These are phyloP conservation scores for Boletus edulis DNA, from an alignment of 768 basidiomycete genomes.

Conservation along the genomic window DNA sequence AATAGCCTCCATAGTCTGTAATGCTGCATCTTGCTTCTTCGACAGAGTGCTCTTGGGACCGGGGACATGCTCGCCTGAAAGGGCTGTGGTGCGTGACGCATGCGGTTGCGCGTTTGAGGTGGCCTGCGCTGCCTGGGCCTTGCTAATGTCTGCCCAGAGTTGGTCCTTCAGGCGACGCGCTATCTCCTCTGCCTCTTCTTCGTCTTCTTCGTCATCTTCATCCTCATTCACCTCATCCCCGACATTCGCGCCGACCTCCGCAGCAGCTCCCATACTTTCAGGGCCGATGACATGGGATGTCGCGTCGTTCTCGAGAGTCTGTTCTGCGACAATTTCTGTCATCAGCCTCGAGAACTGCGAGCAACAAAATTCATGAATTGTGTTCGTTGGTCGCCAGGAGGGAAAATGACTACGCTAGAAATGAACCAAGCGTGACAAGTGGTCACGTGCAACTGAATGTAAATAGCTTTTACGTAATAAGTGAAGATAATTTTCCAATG, in stretches of 20 bases:
- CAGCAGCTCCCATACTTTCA: not conserved
- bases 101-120: slow-evolving; percentile 18
- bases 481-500: slow-evolving; percentile 1
- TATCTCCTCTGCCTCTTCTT: slow-evolving; percentile 70
- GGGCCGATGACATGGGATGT: not conserved
- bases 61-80: slow-evolving; percentile 8
- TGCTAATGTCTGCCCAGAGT: slow-evolving; percentile 73
- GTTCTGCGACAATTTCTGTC: slow-evolving; percentile 11
- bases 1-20: slow-evolving; percentile 65
- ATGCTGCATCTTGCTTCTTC: slow-evolving; percentile 53
- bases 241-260: slow-evolving; percentile 33
- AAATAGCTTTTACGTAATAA: slow-evolving; percentile 7
- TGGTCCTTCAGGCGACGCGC: slow-evolving; percentile 73
- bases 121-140: slow-evolving; percentile 49
- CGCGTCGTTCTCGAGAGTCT: slow-evolving; percentile 1
- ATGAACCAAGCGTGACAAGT: no score
- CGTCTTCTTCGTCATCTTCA: slow-evolving; percentile 51
- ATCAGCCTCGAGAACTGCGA: slow-evolving; percentile 9
- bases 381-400: slow-evolving; percentile 1
- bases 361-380: slow-evolving; percentile 4
- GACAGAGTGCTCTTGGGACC: slow-evolving; percentile 18
- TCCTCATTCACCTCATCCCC: slow-evolving; percentile 45
- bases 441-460: not conserved
- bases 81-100: not conserved
- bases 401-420: not conserved